Evolutionary conservation across 257 asterid genomes (phyloP).

Genomic region (Henckelia pumila): DNA sequence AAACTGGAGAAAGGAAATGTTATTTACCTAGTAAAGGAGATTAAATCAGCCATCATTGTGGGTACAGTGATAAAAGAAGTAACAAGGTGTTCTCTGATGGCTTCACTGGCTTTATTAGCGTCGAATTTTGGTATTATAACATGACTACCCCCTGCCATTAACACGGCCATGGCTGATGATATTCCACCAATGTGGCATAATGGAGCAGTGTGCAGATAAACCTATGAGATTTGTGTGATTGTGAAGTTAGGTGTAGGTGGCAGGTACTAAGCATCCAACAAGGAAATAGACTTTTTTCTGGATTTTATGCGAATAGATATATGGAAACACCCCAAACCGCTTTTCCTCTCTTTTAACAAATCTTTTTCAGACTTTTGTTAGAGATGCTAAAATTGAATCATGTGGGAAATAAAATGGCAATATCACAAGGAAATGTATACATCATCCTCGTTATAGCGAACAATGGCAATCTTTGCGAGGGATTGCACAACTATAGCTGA

Average conservation of each 20-base stretch:
- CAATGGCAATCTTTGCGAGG: slow-evolving; percentile 78
- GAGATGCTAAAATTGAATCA: not conserved
- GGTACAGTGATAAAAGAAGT: slow-evolving; percentile 86
- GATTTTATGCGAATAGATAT: not conserved
- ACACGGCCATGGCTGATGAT: slow-evolving; percentile 83
- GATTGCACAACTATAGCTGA: slow-evolving; percentile 74
- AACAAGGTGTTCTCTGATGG: slow-evolving; percentile 55
- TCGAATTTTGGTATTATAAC: slow-evolving; percentile 74
- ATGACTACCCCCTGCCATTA: slow-evolving; percentile 87
- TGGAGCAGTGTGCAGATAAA: slow-evolving; percentile 82
- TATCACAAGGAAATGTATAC: slow-evolving; percentile 36
- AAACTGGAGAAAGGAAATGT: not conserved
- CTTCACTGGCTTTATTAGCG: slow-evolving; percentile 51
- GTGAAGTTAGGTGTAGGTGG: not conserved
- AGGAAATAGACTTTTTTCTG: not conserved
- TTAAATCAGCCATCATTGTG: slow-evolving; percentile 85
- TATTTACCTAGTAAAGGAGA: slow-evolving; percentile 48
- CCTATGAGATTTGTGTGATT: slow-evolving; percentile 35
- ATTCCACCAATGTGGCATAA: slow-evolving; percentile 94
- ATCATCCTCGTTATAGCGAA: slow-evolving; percentile 75
- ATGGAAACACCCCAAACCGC: not conserved
- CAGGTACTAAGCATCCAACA: not conserved
- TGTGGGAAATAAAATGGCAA: not conserved
- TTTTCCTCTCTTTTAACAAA: not conserved
- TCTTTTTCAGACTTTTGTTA: no score